Base-by-base conservation (phyloP, 768 basidiomycete genomes). In the Lentinula edodes region DNA sequence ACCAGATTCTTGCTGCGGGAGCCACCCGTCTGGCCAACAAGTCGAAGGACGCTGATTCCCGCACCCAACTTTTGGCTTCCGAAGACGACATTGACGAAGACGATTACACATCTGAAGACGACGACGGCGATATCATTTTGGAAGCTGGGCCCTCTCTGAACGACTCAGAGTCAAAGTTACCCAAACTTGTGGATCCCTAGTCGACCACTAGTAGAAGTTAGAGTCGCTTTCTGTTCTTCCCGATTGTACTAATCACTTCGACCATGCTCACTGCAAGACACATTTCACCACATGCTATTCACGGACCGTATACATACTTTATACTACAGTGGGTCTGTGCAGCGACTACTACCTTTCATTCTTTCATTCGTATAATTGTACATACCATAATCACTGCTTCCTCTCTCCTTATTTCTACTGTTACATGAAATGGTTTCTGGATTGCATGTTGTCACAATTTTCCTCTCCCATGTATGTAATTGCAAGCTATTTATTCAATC, bases 121-220 rank as follows among this genome's bases (percentile, higher is more conserved):
- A 80, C 34, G 88, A 90, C 65, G 83, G 80, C 18, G 89, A 91
- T 65, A 72, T 91, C 23, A 88, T 91, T 67, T 74, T 91, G 66
- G 90, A 90, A 73, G 82, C 87, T 18, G 90, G 90, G 0, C 89
- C 90, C 3, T 80, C 83, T n/a, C 71, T 83, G 43, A 69, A 55
- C 41, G 54, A 55, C n/a, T 15, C 54, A 9, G 58, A 35, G 3
- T 36, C 50, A 7, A 46, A 58, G 41, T 58, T 45, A 6, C 28
- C 46, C 45, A 58, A 58, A 28, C 43, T 38, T 58, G 13, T 50
- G 35, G 45, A 46, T 39, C 8, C 52, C 5, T 28, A 8, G 10
- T 53, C 34, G 5, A 53, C 5, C 35, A 34, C 52, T 6, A 53
- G 52, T 53, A 13, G 9, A 2, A 53, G n/a, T 34, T 53, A 53